Evolutionary conservation across 306 rosid species (phyloP).

Genomic region (Cicer chorassanicum): DNA sequence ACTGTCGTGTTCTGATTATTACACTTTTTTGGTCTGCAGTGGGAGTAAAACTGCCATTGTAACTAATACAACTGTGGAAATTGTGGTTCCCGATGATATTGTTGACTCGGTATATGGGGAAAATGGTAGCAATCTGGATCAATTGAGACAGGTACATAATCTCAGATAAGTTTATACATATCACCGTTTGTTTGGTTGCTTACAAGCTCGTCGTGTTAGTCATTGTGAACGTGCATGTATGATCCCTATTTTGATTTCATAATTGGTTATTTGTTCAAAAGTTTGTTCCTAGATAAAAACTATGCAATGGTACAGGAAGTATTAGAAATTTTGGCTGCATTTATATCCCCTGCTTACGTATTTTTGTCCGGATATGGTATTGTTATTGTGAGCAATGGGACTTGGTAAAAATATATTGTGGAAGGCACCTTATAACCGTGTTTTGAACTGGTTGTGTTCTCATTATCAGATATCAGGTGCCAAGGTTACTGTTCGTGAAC

Average conservation of each 20-base stretch:
- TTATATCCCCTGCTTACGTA: background rate
- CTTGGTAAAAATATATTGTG: conserved; percentile 23
- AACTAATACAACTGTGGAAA: conserved; percentile 83
- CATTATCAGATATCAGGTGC: conserved; percentile 85
- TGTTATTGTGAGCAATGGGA: conserved; percentile 10
- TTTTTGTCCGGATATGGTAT: conserved; percentile 17
- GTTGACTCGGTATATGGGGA: conserved; percentile 82
- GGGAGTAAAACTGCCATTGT: conserved; percentile 75
- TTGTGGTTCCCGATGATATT: conserved; percentile 71
- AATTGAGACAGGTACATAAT: conserved; percentile 74
- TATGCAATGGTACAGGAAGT: conserved; percentile 29
- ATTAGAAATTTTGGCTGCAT: conserved; percentile 23
- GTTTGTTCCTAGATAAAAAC: conserved; percentile 23
- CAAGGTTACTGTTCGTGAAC: conserved; percentile 67
- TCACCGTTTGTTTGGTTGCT: conserved; percentile 25
- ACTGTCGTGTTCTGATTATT: conserved; percentile 31
- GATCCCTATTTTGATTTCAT: conserved; percentile 22
- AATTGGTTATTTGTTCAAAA: conserved; percentile 23
- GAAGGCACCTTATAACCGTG: background rate
- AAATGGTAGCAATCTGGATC: conserved; percentile 74
- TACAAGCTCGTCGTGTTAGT: conserved; percentile 2
- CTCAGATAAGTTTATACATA: background rate
- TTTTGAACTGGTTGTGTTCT: conserved; percentile 28
- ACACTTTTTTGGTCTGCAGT: conserved; percentile 54
- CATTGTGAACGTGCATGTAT: conserved; percentile 12